Evolutionary conservation across 2,329 filamentous ascomycete genomes (phyloP).

Genomic region (Hypoxylon sp.): DNA sequence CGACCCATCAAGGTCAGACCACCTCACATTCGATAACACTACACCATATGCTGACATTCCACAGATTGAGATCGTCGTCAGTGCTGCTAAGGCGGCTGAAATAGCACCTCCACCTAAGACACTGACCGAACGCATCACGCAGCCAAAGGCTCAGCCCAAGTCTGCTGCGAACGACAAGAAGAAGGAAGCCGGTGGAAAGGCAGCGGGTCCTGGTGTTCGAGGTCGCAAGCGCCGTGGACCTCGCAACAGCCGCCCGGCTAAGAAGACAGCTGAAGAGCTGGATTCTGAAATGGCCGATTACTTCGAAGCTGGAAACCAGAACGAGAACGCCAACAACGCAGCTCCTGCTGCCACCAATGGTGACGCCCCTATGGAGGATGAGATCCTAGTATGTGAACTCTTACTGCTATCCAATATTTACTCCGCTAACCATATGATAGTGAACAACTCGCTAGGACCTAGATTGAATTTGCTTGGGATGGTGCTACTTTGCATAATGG

Average conservation of each 20-base stretch:
- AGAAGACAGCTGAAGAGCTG: slow-evolving; percentile 96
- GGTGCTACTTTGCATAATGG: slow-evolving; percentile 12
- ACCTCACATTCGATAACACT: not conserved
- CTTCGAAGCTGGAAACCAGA: slow-evolving; percentile 71
- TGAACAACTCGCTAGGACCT: slow-evolving; percentile 28
- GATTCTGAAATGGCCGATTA: slow-evolving; percentile 99
- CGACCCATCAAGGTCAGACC: slow-evolving; percentile 87
- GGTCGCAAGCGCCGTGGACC: slow-evolving; percentile 64
- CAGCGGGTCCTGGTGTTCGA: slow-evolving; percentile 59
- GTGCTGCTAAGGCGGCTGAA: slow-evolving; percentile 78
- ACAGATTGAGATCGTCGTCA: slow-evolving; percentile 91
- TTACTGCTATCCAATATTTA: not conserved
- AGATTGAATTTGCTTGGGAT: slow-evolving; percentile 10
- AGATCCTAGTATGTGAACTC: slow-evolving; percentile 61
- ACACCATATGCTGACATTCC: slow-evolving; percentile 46
- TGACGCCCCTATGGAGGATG: slow-evolving; percentile 77
- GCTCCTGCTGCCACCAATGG: slow-evolving; percentile 64
- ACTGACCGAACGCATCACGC: slow-evolving; percentile 85
- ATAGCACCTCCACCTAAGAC: slow-evolving; percentile 76
- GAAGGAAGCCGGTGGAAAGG: slow-evolving; percentile 65
- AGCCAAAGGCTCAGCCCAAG: slow-evolving; percentile 83
- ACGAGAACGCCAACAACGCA: slow-evolving; percentile 63
- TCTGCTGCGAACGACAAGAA: slow-evolving; percentile 83
- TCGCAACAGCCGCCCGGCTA: slow-evolving; percentile 75
- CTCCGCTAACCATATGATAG: slow-evolving; percentile 32